phyloP scores from a whole-genome alignment of 192 early-diverging fungal species.

The Phycomyces nitens region DNA sequence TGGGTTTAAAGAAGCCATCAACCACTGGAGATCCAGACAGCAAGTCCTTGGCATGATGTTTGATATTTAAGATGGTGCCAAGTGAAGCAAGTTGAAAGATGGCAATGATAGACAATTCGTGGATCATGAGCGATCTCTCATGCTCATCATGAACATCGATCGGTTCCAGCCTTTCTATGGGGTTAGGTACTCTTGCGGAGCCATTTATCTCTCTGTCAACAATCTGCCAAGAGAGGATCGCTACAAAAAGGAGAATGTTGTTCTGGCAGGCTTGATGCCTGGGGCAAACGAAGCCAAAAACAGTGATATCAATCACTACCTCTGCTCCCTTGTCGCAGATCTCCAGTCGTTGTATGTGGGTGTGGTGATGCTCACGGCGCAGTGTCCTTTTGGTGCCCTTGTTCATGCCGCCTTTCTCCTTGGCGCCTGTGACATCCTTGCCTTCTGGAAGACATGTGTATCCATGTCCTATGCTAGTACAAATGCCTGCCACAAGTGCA shows the following conservation, averaged over 20 bases:
- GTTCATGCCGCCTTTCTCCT: too few relatives aligned
- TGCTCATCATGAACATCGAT: constrained; percentile 1
- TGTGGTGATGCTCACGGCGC: too few relatives aligned
- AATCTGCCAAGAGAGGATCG: constrained; percentile 5
- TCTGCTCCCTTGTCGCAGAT: neutral
- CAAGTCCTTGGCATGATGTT: too few relatives aligned
- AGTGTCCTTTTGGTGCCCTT: too few relatives aligned
- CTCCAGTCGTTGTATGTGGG: constrained; percentile 2
- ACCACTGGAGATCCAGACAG: too few relatives aligned
- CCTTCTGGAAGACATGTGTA: too few relatives aligned
- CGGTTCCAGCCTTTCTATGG: neutral
- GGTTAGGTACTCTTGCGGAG: neutral
- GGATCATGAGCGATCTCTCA: neutral
- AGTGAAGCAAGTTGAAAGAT: neutral
- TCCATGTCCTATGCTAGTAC: neutral
- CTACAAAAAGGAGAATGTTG: neutral
- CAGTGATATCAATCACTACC: neutral
- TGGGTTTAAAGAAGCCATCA: too few relatives aligned
- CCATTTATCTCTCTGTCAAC: constrained; percentile 1
- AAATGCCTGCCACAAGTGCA: neutral
- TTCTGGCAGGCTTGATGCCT: constrained; percentile 1
- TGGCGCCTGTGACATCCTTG: too few relatives aligned
- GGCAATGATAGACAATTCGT: neutral
- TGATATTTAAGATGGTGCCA: neutral
- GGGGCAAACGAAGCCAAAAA: neutral